These are phyloP conservation scores for Lachnellula suecica DNA, from an alignment of 2,329 filamentous ascomycete species.

Conservation along the genomic window DNA sequence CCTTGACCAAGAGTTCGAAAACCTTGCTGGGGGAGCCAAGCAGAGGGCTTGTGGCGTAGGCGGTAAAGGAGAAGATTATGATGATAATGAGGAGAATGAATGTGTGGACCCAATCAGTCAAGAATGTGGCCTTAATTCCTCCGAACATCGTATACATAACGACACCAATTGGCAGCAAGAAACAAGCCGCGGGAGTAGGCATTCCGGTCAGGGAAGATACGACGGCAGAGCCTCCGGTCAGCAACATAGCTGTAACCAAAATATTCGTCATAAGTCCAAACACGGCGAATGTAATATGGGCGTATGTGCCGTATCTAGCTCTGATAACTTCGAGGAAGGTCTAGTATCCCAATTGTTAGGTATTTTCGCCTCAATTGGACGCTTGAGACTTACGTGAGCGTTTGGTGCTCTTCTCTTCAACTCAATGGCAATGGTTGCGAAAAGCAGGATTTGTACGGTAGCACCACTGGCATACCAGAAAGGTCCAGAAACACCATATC, in stretches of 20 bases:
- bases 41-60: constrained; percentile 71
- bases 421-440: constrained; percentile 88
- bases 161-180: constrained; percentile 78
- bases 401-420: constrained; percentile 85
- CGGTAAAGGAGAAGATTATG: constrained; percentile 78
- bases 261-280: constrained; percentile 86
- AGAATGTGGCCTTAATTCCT: constrained; percentile 83
- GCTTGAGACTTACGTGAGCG: constrained; percentile 54
- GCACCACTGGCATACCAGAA: constrained; percentile 71
- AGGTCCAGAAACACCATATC: constrained; percentile 67
- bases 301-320: constrained; percentile 71
- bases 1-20: constrained; percentile 74
- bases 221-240: constrained; percentile 81
- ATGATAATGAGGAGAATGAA: constrained; percentile 84
- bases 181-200: constrained; percentile 78
- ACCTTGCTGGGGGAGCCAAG: constrained; percentile 76
- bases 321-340: constrained; percentile 80
- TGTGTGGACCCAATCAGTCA: constrained; percentile 72
- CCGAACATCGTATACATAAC: constrained; percentile 75
- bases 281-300: constrained; percentile 77
- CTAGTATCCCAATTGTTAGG: constrained; percentile 7
- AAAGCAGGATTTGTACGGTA: constrained; percentile 83
- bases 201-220: constrained; percentile 71
- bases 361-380: background rate
- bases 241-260: constrained; percentile 83